These are phyloP conservation scores for Cladosporium oxysporum DNA, from an alignment of 2,329 filamentous ascomycete species.

Conservation along the genomic window DNA sequence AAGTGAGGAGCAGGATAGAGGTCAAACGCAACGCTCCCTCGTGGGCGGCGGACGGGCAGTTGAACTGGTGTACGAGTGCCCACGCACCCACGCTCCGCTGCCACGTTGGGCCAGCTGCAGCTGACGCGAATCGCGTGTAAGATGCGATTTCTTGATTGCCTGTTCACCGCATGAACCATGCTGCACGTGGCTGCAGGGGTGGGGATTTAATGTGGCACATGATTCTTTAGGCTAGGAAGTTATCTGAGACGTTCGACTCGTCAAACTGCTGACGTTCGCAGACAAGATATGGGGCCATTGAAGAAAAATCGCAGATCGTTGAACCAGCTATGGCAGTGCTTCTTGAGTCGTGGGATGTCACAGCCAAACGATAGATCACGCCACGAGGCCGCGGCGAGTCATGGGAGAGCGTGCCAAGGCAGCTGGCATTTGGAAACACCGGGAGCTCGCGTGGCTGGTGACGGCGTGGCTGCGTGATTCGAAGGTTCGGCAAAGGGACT, in stretches of 20 bases:
- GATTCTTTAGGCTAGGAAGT: background rate
- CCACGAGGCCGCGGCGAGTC: slow-evolving; percentile 17
- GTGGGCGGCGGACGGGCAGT: background rate
- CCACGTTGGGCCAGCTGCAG: background rate
- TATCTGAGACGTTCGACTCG: background rate
- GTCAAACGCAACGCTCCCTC: background rate
- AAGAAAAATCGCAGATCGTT: background rate
- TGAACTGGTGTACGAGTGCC: background rate
- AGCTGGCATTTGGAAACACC: background rate
- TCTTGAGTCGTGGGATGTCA: slow-evolving; percentile 4
- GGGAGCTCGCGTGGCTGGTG: slow-evolving; percentile 13
- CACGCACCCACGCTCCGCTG: background rate
- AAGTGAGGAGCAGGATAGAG: background rate
- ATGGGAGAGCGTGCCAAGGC: background rate
- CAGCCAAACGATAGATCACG: slow-evolving; percentile 10
- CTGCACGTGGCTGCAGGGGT: slow-evolving; percentile 19
- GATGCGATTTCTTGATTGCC: slow-evolving; percentile 10
- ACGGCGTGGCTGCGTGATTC: slow-evolving; percentile 10
- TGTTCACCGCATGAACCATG: slow-evolving; percentile 12
- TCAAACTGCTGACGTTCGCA: background rate
- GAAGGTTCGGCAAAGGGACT: background rate
- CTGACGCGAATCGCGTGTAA: slow-evolving; percentile 13
- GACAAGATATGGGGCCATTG: background rate
- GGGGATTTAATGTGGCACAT: background rate
- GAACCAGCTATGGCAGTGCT: background rate